Evolutionary conservation across 352 stramenopile species (phyloP), one percentile per base, ranked within the genome.

Genomic region (Phytophthora tubulina): DNA sequence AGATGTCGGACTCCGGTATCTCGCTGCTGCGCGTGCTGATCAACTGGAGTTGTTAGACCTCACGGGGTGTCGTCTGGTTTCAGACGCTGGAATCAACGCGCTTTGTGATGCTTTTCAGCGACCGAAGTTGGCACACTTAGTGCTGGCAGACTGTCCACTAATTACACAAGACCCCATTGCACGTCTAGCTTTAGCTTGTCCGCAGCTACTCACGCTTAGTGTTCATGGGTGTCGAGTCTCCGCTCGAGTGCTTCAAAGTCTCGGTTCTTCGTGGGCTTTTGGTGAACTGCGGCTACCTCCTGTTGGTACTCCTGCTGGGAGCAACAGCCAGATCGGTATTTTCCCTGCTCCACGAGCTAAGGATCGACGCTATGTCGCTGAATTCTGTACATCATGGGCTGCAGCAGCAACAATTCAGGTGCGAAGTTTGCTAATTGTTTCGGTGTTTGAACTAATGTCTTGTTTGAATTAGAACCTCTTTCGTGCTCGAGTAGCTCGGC

Each of bases 181-280:
- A 0, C 73, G 80, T 0, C 76, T 93, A 10, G 86, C 88, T 33
- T 83, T 90, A 53, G 67, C 65, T 1, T 95, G 88, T 72, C 86
- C 88, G 1, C 61, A 92, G 41, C 72, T 95, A 3, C 71, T 95
- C 17, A 93, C 86, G 0, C 63, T 95, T 7, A 93, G 81, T 44
- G 63, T 95, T 6, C 80, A 82, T 67, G 82, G 87, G 1, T 95
- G 85, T 63, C 73, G 78, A 7, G 76, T 95, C 0, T 92, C 87
- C 1, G 72, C 75, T 36, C 81, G 85, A 14, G 80, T 89, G 6
- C 64, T 95, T 14, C 76, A 82, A 31, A 91, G 82, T 52, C 59
- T 93, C 27, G 85, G 85, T 50, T 86, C 85, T 1, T 92, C 79
- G 5, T 95, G 88, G 88, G 75, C 75, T 17, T 88, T 93, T 57